Conservation (phyloP, 805 yeast species). For the Torulaspora indica region DNA sequence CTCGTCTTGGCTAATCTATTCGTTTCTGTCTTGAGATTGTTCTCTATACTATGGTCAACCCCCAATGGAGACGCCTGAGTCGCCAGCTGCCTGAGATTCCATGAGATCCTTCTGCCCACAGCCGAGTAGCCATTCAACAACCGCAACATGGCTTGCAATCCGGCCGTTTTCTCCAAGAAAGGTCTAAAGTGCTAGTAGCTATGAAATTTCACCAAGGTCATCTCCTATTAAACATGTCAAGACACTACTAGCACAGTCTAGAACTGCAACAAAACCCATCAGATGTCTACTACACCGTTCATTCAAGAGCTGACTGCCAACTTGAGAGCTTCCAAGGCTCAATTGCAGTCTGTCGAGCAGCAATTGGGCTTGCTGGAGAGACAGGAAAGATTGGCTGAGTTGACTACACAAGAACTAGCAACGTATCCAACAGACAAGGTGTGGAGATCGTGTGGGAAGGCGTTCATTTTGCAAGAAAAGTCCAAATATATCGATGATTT, state of each 20-base stretch:
- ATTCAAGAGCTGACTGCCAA: constrained; percentile 27
- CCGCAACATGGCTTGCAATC: constrained; percentile 4
- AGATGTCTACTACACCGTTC: constrained; percentile 11
- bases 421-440: constrained; percentile 49
- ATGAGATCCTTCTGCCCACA: neutral
- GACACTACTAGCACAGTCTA: neutral
- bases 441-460: constrained; percentile 84
- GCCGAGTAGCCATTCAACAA: neutral
- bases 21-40: constrained; percentile 54
- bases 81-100: constrained; percentile 9
- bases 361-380: constrained; percentile 31
- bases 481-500: constrained; percentile 47
- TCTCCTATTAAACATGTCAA: neutral
- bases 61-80: constrained; percentile 26
- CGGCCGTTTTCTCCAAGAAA: neutral
- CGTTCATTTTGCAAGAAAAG: constrained; percentile 46
- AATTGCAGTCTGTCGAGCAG: constrained; percentile 29
- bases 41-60: constrained; percentile 42
- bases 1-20: constrained; percentile 66
- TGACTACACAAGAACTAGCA: constrained; percentile 54
- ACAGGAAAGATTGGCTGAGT: constrained; percentile 45
- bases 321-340: constrained; percentile 29
- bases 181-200: neutral
- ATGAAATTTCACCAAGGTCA: neutral
- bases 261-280: neutral